Evolutionary conservation across 2,329 filamentous ascomycete species (phyloP).

Genomic region (Penicillium fuscoglaucum): DNA sequence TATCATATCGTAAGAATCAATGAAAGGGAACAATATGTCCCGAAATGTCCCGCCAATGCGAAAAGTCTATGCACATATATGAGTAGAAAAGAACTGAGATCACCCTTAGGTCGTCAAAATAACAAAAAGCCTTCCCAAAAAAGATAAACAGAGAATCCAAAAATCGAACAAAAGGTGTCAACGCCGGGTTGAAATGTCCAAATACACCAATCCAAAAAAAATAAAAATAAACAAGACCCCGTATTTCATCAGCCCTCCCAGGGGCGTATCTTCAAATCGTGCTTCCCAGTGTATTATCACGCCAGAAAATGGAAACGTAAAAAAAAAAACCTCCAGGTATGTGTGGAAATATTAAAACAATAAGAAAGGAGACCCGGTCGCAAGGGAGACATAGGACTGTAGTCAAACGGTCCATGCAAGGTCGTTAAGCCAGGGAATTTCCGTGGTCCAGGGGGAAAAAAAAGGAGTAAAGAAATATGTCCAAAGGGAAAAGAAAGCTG

Average conservation of each 20-base stretch:
- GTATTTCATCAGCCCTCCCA: constrained; percentile 19
- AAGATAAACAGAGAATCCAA: constrained; percentile 10
- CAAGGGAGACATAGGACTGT: constrained; percentile 5
- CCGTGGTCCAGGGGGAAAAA: constrained; percentile 10
- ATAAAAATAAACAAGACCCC: constrained; percentile 3
- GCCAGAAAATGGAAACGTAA: constrained; percentile 13
- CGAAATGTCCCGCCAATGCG: constrained; percentile 18
- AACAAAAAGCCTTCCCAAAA: constrained; percentile 11
- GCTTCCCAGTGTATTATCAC: constrained; percentile 25
- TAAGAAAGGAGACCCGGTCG: constrained; percentile 12
- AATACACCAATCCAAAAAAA: constrained; percentile 9
- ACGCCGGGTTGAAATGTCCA: constrained; percentile 11
- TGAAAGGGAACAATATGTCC: constrained; percentile 10
- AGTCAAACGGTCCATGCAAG: constrained; percentile 13
- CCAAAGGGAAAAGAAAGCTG: constrained; percentile 17
- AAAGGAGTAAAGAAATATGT: constrained; percentile 11
- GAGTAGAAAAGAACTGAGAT: constrained; percentile 5
- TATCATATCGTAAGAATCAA: constrained; percentile 28
- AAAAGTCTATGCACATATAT: constrained; percentile 15
- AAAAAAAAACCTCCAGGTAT: constrained; percentile 16
- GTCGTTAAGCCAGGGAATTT: constrained; percentile 3
- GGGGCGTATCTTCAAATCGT: constrained; percentile 19
- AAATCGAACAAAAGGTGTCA: not conserved
- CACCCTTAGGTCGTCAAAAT: constrained; percentile 16
- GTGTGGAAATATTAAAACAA: constrained; percentile 27